Evolutionary conservation across 1,139 yeast genomes (phyloP), one percentile per base, ranked within the genome.

Genomic region (Yamadazyma mexicana): DNA sequence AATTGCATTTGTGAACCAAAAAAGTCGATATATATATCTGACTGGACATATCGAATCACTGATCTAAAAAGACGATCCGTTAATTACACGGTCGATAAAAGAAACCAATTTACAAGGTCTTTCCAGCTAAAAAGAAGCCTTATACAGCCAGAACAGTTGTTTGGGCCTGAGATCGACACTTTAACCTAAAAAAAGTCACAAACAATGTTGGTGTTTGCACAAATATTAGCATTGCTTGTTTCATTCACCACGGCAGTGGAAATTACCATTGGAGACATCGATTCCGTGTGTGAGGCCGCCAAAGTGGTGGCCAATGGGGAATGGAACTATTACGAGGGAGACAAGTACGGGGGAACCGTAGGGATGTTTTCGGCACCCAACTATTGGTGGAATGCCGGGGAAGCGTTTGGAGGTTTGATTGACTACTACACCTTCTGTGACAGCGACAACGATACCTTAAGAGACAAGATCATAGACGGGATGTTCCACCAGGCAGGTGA

Each of bases 361-460:
- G 87, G 87, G 3, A 72, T 75, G 77, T 78, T 81, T 48, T 60
- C 69, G 4, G 44, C 69, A 9, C 86, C 85, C 1, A 78, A 81
- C 62, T 81, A 79, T 61, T 81, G 87, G 87, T 81, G 87, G 87
- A 75, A 79, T 51, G 83, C 85, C n/a, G 86, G 86, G 31, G 82
- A 77, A 59, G 83, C 82, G 1, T 79, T 78, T 55, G 85, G 85
- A 23, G 81, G 83, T 2, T 61, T 81, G 56, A 46, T 80, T 18
- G 80, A 76, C 47, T 77, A 75, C 55, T 71, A 69, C 64, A 66
- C 65, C 34, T 68, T 66, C 45, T 80, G 86, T 55, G 69, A 67
- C 17, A 46, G 55, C 9, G 56, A 63, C 35, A 77, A 80, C 52
- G 49, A 49, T 8, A 66, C 79, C 0, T 71, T 73, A 46, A 61